These are phyloP conservation scores for Cryphonectria naterciae DNA, from an alignment of 2,329 filamentous ascomycete species.

Conservation along the genomic window DNA sequence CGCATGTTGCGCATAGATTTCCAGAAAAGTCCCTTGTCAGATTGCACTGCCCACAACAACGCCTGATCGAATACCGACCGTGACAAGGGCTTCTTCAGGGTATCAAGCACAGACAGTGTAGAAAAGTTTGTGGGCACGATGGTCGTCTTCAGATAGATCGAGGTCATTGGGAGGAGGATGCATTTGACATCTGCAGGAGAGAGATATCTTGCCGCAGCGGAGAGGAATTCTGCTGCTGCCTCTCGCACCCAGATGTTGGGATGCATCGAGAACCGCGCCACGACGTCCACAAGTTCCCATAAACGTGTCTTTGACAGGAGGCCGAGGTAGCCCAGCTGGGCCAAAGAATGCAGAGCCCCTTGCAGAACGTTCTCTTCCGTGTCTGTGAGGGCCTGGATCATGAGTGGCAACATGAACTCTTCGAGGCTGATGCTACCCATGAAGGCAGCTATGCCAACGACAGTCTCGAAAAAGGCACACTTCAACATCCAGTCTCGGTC, in stretches of 20 bases:
- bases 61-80: slow-evolving; percentile 84
- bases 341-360: slow-evolving; percentile 83
- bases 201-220: slow-evolving; percentile 74
- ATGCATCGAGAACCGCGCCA: slow-evolving; percentile 86
- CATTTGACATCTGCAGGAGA: slow-evolving; percentile 82
- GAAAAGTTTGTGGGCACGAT: slow-evolving; percentile 65
- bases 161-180: slow-evolving; percentile 78
- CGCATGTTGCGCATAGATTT: slow-evolving; percentile 72
- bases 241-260: slow-evolving; percentile 96
- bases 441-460: slow-evolving; percentile 90
- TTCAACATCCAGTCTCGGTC: slow-evolving; percentile 96
- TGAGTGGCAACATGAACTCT: slow-evolving; percentile 92
- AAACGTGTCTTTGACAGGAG: slow-evolving; percentile 82
- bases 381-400: slow-evolving; percentile 93
- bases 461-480: slow-evolving; percentile 93
- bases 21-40: slow-evolving; percentile 87
- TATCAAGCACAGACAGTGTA: slow-evolving; percentile 76
- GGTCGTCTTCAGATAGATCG: slow-evolving; percentile 78
- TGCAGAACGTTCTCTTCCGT: slow-evolving; percentile 94
- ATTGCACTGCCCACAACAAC: slow-evolving; percentile 80
- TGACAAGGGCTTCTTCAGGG: slow-evolving; percentile 79
- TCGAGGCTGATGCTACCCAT: slow-evolving; percentile 88
- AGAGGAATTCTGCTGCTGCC: slow-evolving; percentile 81
- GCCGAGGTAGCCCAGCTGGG: slow-evolving; percentile 85
- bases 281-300: slow-evolving; percentile 85